Evolutionary conservation across 2,329 filamentous ascomycete genomes (phyloP), one percentile per base, ranked within the genome.

Genomic region (Hymenotorrendiella dingleyae): DNA sequence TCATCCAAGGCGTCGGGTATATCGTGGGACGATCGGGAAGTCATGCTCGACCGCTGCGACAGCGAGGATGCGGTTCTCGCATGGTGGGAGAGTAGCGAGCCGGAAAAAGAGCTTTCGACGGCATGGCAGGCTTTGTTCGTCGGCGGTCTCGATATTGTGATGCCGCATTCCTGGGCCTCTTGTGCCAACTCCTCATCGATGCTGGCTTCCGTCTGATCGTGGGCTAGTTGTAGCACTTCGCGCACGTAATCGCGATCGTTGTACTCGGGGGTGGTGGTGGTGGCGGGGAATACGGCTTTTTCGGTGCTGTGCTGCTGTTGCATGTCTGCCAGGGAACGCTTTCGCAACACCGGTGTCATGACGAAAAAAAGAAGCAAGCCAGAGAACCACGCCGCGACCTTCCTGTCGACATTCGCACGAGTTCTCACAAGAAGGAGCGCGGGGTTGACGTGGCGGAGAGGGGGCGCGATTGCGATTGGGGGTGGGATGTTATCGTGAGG

Each of bases 201-300:
- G 11, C 36, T 36, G 6, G 36, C 43, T 38, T 62, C 59, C 7
- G 55, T 59, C 36, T 51, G 45, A 4, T 49, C 47, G 21, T 37
- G 33, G 4, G 53, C 48, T 20, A 60, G 45, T 34, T 54, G 58
- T 39, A 62, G 41, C 24, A 62, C 59, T 38, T 60, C 58, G 26
- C 48, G 48, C 12, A 40, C 23, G 37, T 59, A 62, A 16, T 59
- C 50, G 14, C 34, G 43, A 19, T 61, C 54, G 39, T 50, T 54
- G 43, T 49, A 55, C 42, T 60, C 55, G 23, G 39, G 17, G 6
- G n/a, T 30, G 30, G 14, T 33, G 17, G 17, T 7, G 14, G 11
- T 20, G 17, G 16, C 7, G 19, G 14, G 9, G 17, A 43, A 43
- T 14, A 42, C 36, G 24, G 40, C 10, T 27, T 14, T 33, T 9